These are phyloP conservation scores for Pseudoneurospora amorphoporcata DNA, from an alignment of 495 filamentous ascomycete species.

Conservation along the genomic window DNA sequence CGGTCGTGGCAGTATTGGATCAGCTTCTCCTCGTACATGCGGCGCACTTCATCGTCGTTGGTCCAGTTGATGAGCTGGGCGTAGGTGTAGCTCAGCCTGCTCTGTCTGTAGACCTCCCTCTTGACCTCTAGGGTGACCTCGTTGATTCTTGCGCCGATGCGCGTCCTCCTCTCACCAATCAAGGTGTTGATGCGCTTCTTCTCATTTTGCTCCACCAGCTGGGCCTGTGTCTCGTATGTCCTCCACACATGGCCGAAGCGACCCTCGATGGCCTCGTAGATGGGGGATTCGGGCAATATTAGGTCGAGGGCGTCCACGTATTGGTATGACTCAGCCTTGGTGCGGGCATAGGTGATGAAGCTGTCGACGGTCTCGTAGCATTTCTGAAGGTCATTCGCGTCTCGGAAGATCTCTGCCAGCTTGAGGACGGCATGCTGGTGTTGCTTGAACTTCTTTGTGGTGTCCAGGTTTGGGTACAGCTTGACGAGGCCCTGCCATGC, in stretches of 20 bases:
- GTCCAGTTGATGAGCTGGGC: conserved; percentile 80
- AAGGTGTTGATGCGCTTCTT: conserved; percentile 84
- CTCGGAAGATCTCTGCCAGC: conserved; percentile 64
- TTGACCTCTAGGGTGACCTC: conserved; percentile 83
- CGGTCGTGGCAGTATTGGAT: conserved; percentile 71
- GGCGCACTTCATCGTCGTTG: conserved; percentile 72
- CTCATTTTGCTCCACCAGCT: conserved; percentile 78
- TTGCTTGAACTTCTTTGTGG: conserved; percentile 52
- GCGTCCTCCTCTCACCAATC: conserved; percentile 79
- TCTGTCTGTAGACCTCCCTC: conserved; percentile 63
- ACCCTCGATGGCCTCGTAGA: conserved; percentile 80
- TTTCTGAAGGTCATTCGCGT: conserved; percentile 52
- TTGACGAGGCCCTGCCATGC: conserved; percentile 88
- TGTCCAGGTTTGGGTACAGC: conserved; percentile 65
- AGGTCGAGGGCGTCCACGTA: conserved; percentile 62
- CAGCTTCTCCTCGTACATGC: conserved; percentile 82
- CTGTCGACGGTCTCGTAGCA: conserved; percentile 79
- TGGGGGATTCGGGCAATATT: conserved; percentile 62
- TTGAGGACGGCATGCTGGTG: conserved; percentile 63
- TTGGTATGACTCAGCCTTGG: conserved; percentile 60
- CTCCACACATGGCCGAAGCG: conserved; percentile 67
- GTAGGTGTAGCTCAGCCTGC: conserved; percentile 65
- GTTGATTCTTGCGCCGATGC: conserved; percentile 71
- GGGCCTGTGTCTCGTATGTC: conserved; percentile 75
- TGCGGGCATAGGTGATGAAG: conserved; percentile 56